Evolutionary conservation across 164 flowering plant species (phyloP).

Genomic region (Amborella trichopoda): DNA sequence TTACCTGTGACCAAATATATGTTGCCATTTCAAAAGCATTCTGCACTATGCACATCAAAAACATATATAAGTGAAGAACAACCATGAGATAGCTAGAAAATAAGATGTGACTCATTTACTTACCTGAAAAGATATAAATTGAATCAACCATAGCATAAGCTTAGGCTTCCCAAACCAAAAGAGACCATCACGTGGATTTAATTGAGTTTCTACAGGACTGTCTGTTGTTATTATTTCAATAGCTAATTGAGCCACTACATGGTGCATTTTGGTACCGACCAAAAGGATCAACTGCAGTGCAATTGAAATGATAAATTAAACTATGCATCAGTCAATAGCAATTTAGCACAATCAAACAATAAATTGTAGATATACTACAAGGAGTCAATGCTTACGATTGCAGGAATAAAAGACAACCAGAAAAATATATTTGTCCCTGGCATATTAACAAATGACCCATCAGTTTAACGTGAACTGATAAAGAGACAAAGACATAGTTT

Average conservation of each 20-base stretch:
- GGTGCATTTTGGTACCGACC: slow-evolving; percentile 75
- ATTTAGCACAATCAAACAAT: background rate
- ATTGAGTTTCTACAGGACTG: slow-evolving; percentile 22
- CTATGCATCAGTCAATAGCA: background rate
- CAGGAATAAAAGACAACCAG: slow-evolving; percentile 81
- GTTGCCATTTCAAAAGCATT: slow-evolving; percentile 91
- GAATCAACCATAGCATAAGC: slow-evolving; percentile 53
- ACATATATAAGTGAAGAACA: background rate
- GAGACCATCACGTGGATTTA: slow-evolving; percentile 74
- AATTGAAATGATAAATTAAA: slow-evolving; percentile 1
- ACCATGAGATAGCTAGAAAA: background rate
- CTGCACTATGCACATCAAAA: slow-evolving; percentile 35
- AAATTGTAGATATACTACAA: slow-evolving; percentile 1
- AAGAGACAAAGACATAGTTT: background rate
- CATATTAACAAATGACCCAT: background rate
- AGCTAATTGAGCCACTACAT: slow-evolving; percentile 68
- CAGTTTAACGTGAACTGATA: background rate
- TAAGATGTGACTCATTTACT: background rate
- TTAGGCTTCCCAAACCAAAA: slow-evolving; percentile 87
- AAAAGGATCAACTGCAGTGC: slow-evolving; percentile 58
- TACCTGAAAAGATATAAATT: slow-evolving; percentile 74
- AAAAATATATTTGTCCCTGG: slow-evolving; percentile 72
- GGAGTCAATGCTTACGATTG: slow-evolving; percentile 38
- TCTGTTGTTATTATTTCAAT: slow-evolving; percentile 41
- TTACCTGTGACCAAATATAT: slow-evolving; percentile 84